Base-by-base conservation (phyloP, 805 yeast genomes). In the Blastobotrys muscicola region DNA sequence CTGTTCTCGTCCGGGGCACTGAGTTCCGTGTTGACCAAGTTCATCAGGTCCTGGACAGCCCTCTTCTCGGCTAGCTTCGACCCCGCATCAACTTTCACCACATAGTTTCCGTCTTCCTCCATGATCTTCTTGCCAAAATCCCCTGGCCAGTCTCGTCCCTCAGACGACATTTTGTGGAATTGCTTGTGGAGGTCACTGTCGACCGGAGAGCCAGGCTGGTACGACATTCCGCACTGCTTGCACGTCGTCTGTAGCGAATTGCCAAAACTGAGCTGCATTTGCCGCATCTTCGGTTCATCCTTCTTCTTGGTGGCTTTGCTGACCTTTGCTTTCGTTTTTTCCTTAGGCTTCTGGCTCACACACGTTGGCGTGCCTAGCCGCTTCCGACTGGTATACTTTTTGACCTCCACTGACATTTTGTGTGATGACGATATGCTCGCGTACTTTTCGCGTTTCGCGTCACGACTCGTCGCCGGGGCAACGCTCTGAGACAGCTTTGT, bases 151-250 rank as follows among this genome's bases (percentile, higher is more conserved):
- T 53, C 51, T 2, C 68, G 56, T 1, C 80, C 80, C 38, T 61
- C 59, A 36, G 67, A 44, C 26, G 72, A 70, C 8, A 59, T 53
- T 12, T 51, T 45, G 52, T 78, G 84, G 54, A 74, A 72, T 50
- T 60, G 66, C 2, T 59, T 51, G 48, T 78, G 84, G 16, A 68
- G 33, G n/a, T 57, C 54, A 20, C 48, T 51, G 45, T 78, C 83
- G 16, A 58, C 52, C 10, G 59, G 53, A 5, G 72, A 47, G 42
- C 66, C 64, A 2, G 64, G 56, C 32, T 62, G 51, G 52, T 71
- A 78, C 10, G 78, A 63, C 80, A 78, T 75, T 8, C 73, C 71
- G 58, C 84, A 78, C 33, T 55, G 54, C 5, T 57, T 47, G 51
- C 83, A 78, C 1, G 74, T 67, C 8, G 38, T 48, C 3, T 48